phyloP scores from a whole-genome alignment of 73 alveolate species.

The Loxodes magnus region DNA sequence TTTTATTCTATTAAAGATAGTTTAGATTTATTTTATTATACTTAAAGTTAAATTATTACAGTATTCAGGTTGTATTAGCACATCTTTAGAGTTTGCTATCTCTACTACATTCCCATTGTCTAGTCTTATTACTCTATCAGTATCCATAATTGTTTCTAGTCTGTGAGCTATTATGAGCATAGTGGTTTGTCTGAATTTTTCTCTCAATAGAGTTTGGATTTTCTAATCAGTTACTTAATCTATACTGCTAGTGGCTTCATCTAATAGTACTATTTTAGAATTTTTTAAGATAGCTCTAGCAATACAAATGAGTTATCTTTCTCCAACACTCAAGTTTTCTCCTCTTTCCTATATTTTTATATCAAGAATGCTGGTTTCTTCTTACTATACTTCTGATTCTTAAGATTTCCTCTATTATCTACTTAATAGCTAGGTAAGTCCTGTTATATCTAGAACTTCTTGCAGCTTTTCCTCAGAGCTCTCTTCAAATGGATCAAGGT shows the following conservation, averaged over 20 bases:
- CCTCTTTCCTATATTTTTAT: constrained; percentile 34
- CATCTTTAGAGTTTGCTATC: too few relatives aligned
- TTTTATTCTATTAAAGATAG: too few relatives aligned
- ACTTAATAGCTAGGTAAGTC: not conserved
- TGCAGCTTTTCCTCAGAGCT: constrained; percentile 23
- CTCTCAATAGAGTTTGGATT: constrained; percentile 24
- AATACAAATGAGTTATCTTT: constrained; percentile 46
- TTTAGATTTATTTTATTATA: too few relatives aligned
- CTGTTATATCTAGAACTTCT: not conserved
- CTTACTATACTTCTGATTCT: too few relatives aligned
- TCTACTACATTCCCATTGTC: too few relatives aligned
- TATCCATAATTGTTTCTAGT: constrained; percentile 34
- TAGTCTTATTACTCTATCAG: constrained; percentile 49
- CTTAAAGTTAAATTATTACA: too few relatives aligned
- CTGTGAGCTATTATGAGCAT: constrained; percentile 56
- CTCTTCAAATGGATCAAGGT: constrained; percentile 34
- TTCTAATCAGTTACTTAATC: constrained; percentile 51
- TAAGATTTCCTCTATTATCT: constrained; percentile 10
- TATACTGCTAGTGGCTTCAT: constrained; percentile 51
- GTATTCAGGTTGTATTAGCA: too few relatives aligned
- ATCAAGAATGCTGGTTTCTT: too few relatives aligned
- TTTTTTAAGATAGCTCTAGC: constrained; percentile 53
- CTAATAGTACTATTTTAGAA: constrained; percentile 41
- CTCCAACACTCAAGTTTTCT: constrained; percentile 40
- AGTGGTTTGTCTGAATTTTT: constrained; percentile 35